These are phyloP conservation scores for Tetrahymena elliotti DNA, from an alignment of 73 alveolate genomes.

Conservation along the genomic window DNA sequence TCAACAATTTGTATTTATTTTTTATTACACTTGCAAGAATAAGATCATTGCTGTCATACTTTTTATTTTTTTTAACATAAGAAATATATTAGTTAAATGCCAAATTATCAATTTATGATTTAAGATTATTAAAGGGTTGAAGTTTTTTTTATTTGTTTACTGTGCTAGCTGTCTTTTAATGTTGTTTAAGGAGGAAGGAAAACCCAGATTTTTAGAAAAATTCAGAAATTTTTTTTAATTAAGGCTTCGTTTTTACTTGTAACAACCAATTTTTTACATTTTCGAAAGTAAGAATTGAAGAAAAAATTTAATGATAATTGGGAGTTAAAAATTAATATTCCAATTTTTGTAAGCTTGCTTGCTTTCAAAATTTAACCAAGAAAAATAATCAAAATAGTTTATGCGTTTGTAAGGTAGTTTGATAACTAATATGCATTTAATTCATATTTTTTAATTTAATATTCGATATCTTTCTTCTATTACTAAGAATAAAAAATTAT, in stretches of 20 bases:
- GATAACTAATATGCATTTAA: background rate
- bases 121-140: background rate
- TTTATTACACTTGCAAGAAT: too few species aligned
- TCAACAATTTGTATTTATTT: too few species aligned
- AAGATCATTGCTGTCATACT: too few species aligned
- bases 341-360: too few species aligned
- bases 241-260: background rate
- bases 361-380: background rate
- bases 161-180: background rate
- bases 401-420: background rate
- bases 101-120: too few species aligned
- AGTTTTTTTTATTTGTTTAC: background rate
- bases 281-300: background rate
- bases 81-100: too few species aligned
- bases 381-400: background rate
- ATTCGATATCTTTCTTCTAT: background rate
- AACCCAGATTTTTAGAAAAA: background rate
- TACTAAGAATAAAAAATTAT: too few species aligned
- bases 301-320: too few species aligned
- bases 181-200: background rate
- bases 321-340: too few species aligned
- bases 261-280: too few species aligned
- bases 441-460: background rate
- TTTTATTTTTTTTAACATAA: too few species aligned
- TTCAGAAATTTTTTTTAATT: too few species aligned